Evolutionary conservation across 2,329 filamentous ascomycete species (phyloP), one percentile per base, ranked within the genome.

Genomic region (Stagonosporopsis vannaccii): DNA sequence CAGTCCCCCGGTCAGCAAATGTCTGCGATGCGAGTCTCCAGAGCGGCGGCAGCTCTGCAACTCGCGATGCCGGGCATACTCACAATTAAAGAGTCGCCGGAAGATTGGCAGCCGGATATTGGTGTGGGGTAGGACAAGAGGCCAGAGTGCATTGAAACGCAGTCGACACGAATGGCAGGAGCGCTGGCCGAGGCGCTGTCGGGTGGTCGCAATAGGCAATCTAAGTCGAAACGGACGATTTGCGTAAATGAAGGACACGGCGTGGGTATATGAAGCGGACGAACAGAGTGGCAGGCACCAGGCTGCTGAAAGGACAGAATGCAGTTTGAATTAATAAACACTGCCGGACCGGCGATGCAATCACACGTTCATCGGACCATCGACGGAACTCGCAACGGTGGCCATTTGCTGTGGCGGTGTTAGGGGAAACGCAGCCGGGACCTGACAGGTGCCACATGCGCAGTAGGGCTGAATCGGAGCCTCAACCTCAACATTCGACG

Each of bases 141-240:
- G 74, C 69, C 73, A 76, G 70, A 68, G 72, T 73, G 70, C 69
- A 66, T 69, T 61, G 62, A 66, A 71, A 62, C 58, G 45, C 49
- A 56, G 52, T 62, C 56, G 62, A 53, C 57, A 58, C 59, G 58
- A 59, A 58, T 51, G 58, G 53, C 58, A 59, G 58, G 60, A 61
- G 56, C 47, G 39, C 59, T 62, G 51, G 69, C 33, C 63, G 65
- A 61, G 67, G 66, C 65, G 63, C 55, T 58, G 48, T 33, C 28
- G 22, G 47, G 11, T 39, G 53, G 45, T 58, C 59, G 53, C 50
- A 64, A 67, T 59, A 46, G 66, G 69, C 58, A 66, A 55, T 63
- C 49, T 40, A 60, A 56, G 39, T 30, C 50, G 22, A 37, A 52
- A 51, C 53, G 44, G 41, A 46, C 51, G 57, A 61, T 60, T 51